Conservation (phyloP, 2,329 filamentous ascomycete genomes). For the Colletotrichum navitas region DNA sequence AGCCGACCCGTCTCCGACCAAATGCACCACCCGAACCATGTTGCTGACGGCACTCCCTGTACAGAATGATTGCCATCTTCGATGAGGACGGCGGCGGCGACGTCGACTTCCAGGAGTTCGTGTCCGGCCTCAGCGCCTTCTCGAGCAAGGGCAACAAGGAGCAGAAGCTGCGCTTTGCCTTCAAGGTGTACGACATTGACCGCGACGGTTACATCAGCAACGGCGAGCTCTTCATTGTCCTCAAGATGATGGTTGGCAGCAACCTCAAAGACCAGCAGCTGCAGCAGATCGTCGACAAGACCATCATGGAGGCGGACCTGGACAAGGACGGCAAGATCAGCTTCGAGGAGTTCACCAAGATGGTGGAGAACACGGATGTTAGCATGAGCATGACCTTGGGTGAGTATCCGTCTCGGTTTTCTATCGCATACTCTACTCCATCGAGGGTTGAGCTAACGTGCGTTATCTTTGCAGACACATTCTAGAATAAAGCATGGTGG, state of each 20-base stretch:
- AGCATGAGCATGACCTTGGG: slow-evolving; percentile 82
- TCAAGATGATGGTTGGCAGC: slow-evolving; percentile 99
- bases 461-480: slow-evolving; percentile 29
- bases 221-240: slow-evolving; percentile 97
- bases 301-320: slow-evolving; percentile 98
- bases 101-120: slow-evolving; percentile 99
- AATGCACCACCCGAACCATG: background rate
- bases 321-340: slow-evolving; percentile 98
- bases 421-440: background rate
- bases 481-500: slow-evolving; percentile 26
- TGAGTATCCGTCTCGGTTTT: slow-evolving; percentile 53
- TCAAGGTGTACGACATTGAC: slow-evolving; percentile 99
- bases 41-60: slow-evolving; percentile 4
- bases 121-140: slow-evolving; percentile 94
- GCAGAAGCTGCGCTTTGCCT: slow-evolving; percentile 96
- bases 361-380: slow-evolving; percentile 94
- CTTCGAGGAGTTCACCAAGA: slow-evolving; percentile 98
- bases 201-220: slow-evolving; percentile 99
- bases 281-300: slow-evolving; percentile 99
- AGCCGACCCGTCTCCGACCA: slow-evolving; percentile 43
- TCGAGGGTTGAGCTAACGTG: slow-evolving; percentile 11
- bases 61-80: slow-evolving; percentile 98
- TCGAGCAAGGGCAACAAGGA: slow-evolving; percentile 99
- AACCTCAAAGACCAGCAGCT: slow-evolving; percentile 99
- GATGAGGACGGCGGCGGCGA: slow-evolving; percentile 98